Base-by-base conservation (phyloP, 2,329 filamentous ascomycete species). In the Epichloe hybrida region DNA sequence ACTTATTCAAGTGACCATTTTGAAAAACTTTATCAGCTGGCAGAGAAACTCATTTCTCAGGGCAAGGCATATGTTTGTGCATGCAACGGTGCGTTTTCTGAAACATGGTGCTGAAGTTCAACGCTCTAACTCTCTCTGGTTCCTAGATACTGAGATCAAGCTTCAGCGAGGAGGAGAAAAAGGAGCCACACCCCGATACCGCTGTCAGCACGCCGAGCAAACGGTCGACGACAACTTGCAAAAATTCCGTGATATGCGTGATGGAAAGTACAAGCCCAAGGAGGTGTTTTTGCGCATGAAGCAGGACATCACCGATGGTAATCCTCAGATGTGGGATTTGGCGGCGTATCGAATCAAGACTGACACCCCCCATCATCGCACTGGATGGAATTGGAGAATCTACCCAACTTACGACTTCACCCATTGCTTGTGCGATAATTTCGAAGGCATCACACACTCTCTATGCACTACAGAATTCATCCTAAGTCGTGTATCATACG, bases 291-390 rank as follows among this genome's bases (percentile, higher is more conserved):
- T 97, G 49, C 83, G 91, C 54, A 96, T 97, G 90, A 95, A 95
- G 72, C 88, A 95, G 74, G 79, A 88, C 56, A 87, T 88, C 55
- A 79, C 80, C 48, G 83, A 84, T 59, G 83, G 84, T 34, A 96
- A 96, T 65, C 89, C 90, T 6, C 88, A 95, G 68, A 90, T 95
- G 86, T 96, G 91, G 91, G 91, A 97, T 72, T 70, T 95, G 49
- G 86, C 87, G 2, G 91, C 91, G 15, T 97, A 95, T 68, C 81
- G 91, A 54, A 83, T 97, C 54, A 79, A 84, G 60, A 81, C 86
- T 41, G 69, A 79, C 52, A 74, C 74, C 54, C 21, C 76, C 81
- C 88, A 95, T 64, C 81, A 88, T 66, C 79, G 87, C 37, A 95
- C 90, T 0, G 88, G 86, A 34, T 73, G 79, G 56, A 81, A 84